phyloP scores from a whole-genome alignment of 306 rosid species.

The Coriaria nepalensis region DNA sequence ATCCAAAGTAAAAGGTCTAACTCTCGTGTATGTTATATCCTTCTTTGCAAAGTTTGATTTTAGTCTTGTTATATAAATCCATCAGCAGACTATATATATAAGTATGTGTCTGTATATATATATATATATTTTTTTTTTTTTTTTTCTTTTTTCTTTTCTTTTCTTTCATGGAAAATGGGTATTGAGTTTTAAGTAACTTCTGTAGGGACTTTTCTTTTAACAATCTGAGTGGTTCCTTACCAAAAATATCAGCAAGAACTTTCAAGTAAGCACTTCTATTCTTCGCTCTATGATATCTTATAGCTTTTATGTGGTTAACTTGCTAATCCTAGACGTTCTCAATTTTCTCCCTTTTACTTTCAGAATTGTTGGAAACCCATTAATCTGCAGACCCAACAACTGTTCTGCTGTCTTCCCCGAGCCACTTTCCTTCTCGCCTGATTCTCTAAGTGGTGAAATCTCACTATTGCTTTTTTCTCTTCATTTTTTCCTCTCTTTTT shows the following conservation, averaged over 20 bases:
- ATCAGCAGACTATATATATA: not conserved
- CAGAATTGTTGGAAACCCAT: constrained; percentile 88
- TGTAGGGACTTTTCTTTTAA: constrained; percentile 89
- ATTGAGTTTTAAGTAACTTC: constrained; percentile 7
- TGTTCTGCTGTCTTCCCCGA: constrained; percentile 75
- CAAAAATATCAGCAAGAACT: constrained; percentile 81
- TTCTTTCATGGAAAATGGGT: not conserved
- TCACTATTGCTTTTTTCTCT: constrained; percentile 3
- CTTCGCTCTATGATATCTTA: constrained; percentile 1
- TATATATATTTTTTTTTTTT: not conserved
- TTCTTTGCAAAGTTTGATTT: not conserved
- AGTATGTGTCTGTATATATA: too few relatives aligned
- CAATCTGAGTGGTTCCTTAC: constrained; percentile 81
- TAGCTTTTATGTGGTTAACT: constrained; percentile 5
- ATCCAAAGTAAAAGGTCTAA: constrained; percentile 56
- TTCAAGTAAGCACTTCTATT: constrained; percentile 53
- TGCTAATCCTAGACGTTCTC: not conserved
- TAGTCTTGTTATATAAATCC: too few relatives aligned
- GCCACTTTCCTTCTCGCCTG: constrained; percentile 85
- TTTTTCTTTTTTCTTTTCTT: constrained; percentile 9
- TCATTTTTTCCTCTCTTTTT: constrained; percentile 2
- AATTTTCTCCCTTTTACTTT: constrained; percentile 6
- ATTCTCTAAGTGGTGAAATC: constrained; percentile 43
- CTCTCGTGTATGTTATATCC: constrained; percentile 66
- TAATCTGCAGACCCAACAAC: constrained; percentile 77